phyloP scores from a whole-genome alignment of 2,329 filamentous ascomycete genomes.

The Mycosphaerella arachidis region DNA sequence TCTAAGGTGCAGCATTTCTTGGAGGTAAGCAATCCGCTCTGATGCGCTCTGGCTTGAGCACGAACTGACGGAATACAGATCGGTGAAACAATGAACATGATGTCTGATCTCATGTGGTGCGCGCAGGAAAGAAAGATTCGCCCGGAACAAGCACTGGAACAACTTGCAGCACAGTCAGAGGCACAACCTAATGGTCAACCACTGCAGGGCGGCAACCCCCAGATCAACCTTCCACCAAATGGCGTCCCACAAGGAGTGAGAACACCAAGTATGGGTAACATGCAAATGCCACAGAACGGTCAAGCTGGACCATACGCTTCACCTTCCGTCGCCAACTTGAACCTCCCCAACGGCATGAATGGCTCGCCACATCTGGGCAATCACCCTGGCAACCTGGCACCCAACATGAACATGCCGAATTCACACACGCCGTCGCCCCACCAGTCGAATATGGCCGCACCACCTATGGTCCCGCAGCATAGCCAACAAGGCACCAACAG shows the following conservation, averaged over 20 bases:
- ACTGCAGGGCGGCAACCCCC: constrained; percentile 38
- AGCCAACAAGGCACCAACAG: constrained; percentile 55
- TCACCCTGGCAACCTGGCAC: constrained; percentile 20
- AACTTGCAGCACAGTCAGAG: constrained; percentile 48
- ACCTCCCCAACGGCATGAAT: constrained; percentile 47
- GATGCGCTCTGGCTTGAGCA: constrained; percentile 2
- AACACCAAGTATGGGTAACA: constrained; percentile 34
- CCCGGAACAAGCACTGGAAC: constrained; percentile 52
- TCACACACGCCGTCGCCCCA: constrained; percentile 45
- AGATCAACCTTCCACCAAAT: constrained; percentile 45
- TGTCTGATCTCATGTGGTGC: constrained; percentile 57
- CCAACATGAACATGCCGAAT: constrained; percentile 22
- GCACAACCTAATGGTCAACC: constrained; percentile 22
- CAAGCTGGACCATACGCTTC: constrained; percentile 47
- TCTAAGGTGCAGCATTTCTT: constrained; percentile 56
- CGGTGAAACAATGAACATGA: constrained; percentile 61
- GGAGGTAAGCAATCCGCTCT: constrained; percentile 46
- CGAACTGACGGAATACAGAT: constrained; percentile 42
- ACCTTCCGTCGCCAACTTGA: constrained; percentile 53
- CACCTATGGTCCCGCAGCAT: constrained; percentile 53
- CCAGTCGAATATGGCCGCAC: constrained; percentile 43
- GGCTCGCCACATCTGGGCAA: constrained; percentile 46
- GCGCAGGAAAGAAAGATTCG: constrained; percentile 51
- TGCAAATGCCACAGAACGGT: constrained; percentile 30
- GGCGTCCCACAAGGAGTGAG: constrained; percentile 25